Evolutionary conservation across 352 stramenopile genomes (phyloP), one percentile per base, ranked within the genome.

Genomic region (Pythium phragmiticola): DNA sequence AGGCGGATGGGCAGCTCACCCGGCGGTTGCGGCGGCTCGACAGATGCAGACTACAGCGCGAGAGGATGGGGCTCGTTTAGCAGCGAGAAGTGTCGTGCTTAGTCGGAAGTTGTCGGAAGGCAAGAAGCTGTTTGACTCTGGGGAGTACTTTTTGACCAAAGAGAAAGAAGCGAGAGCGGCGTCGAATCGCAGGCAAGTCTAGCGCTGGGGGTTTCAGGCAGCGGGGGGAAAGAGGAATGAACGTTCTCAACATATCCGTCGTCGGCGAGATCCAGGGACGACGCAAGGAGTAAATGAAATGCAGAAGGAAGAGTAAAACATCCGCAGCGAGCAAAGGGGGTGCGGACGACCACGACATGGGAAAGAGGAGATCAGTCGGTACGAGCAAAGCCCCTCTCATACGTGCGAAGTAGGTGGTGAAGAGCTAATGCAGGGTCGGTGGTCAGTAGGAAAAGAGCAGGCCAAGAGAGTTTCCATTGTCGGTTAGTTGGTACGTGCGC

Each of bases 101-200:
- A 80, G 86, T 54, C 77, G 78, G 41, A 88, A 87, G 41, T 60
- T 94, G 2, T 67, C 78, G 1, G 82, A 94, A 61, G 74, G 53
- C 4, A 56, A 81, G 4, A 90, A 91, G 60, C 76, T 76, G 13
- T 92, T 94, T 53, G 84, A 92, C 66, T 92, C 84, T 63, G 82
- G 75, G 9, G 86, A 92, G 60, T 78, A 92, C 59, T 94, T 85
- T 61, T 54, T 50, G 6, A 59, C 66, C 16, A 88, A 89, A 57
- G 57, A 57, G 14, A 37, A 51, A 14, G 57, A 26, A 34, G 46
- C 57, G 8, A 19, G 48, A 11, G 65, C 87, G 30, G 74, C 73
- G 0, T 71, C 77, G 28, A 63, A 46, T 41, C 50, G 53, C 19
- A 26, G 26, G 34, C 52, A 62, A 33, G 39, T 55, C 14, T 48